Evolutionary conservation across 495 filamentous ascomycete species (phyloP).

Genomic region (Filosporella fistucella): DNA sequence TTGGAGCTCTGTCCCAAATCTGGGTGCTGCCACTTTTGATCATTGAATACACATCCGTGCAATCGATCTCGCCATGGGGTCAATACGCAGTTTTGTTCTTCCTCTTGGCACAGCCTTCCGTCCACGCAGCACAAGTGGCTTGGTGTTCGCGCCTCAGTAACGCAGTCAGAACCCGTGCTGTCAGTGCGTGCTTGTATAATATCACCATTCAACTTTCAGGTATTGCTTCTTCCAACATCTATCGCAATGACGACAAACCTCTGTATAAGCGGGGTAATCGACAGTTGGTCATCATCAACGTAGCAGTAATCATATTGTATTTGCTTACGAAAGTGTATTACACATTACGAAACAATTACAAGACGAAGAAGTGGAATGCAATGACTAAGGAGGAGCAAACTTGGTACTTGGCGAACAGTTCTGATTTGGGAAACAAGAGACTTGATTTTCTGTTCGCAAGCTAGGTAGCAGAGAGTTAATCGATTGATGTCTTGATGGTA

Average conservation of each 20-base stretch:
- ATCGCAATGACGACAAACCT: constrained; percentile 56
- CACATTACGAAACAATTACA: constrained; percentile 48
- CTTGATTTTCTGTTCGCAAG: constrained; percentile 13
- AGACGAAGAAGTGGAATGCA: constrained; percentile 2
- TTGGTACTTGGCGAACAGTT: constrained; percentile 57
- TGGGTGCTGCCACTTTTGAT: constrained; percentile 56
- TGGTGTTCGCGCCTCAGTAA: constrained; percentile 64
- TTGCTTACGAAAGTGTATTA: constrained; percentile 58
- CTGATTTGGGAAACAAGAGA: constrained; percentile 65
- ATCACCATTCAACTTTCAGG: constrained; percentile 65
- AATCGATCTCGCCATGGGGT: constrained; percentile 35
- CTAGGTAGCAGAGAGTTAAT: constrained; percentile 26
- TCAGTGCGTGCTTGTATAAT: constrained; percentile 65
- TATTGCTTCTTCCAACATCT: constrained; percentile 53
- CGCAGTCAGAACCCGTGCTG: constrained; percentile 61
- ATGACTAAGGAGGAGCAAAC: constrained; percentile 50
- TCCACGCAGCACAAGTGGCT: constrained; percentile 49
- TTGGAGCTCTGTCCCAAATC: constrained; percentile 45
- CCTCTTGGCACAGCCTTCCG: constrained; percentile 42
- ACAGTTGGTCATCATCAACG: constrained; percentile 51
- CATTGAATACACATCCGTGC: constrained; percentile 38
- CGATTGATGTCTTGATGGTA: too few species aligned
- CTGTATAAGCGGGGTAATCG: constrained; percentile 63
- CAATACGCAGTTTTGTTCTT: constrained; percentile 49
- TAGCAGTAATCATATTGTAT: constrained; percentile 50